Base-by-base conservation (phyloP, 139 green algal genomes). In the Chlamydomonas asymmetrica region DNA sequence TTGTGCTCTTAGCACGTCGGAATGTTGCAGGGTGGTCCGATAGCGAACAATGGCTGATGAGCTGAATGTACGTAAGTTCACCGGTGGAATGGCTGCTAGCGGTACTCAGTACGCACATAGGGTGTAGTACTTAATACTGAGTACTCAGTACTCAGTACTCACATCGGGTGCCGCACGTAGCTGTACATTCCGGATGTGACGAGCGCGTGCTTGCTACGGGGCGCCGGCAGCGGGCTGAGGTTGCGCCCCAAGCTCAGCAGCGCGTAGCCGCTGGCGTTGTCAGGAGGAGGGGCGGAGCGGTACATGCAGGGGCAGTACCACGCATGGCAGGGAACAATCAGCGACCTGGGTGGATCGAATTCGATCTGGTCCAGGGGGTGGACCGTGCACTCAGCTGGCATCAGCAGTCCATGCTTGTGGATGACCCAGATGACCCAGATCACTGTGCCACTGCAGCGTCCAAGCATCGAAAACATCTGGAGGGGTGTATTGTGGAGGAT, bases 191-290 rank as follows among this genome's bases (percentile, higher is more conserved):
- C 87, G 5, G 41, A 66, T 0, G 78, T 88, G 9, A 89, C 78
- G 34, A 92, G 78, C 7, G 63, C 32, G 66, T 88, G 75, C 2
- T 67, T 75, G 35, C 81, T 77, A 20, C 85, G 75, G 31, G 85
- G 87, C 56, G 76, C 63, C 22, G 87, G 82, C 63, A 90, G 75
- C 2, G 85, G 87, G 40, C 75, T 86, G 8, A 90, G 67, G 41
- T 83, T 84, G 37, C 79, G 74, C 34, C 84, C 84, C 48, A 90
- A 50, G 59, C 63, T 75, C 18, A 87, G 54, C 23, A 91, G 56
- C 1, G 57, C 76, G 20, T 83, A 85, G 5, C 75, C 61, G 1
- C 80, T 89, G 80, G 59, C n/a, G n/a, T n/a, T n/a, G n/a, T n/a
- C n/a, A n/a, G n/a, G n/a, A n/a, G n/a, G n/a, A n/a, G n/a, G n/a